Conservation (phyloP, 495 filamentous ascomycete genomes). For the Hypomontagnella monticulosa region DNA sequence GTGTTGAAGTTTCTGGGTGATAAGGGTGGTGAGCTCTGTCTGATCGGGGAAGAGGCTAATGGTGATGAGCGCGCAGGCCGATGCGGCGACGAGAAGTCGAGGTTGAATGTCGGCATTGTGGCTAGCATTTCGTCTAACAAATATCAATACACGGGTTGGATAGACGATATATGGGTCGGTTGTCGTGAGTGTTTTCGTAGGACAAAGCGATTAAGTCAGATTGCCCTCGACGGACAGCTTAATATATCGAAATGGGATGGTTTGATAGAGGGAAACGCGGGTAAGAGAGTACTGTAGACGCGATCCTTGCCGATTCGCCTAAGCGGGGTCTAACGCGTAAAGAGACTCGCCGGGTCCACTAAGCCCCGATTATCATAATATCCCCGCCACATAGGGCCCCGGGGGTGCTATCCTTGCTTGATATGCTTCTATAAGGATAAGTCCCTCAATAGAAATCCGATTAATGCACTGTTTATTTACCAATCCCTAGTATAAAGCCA, state of each 20-base stretch:
- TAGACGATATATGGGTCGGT: not conserved
- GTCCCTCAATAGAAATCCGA: too few relatives aligned
- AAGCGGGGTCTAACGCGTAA: slow-evolving; percentile 38
- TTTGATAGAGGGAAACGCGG: slow-evolving; percentile 29
- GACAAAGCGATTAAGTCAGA: slow-evolving; percentile 4
- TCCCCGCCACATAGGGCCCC: too few relatives aligned
- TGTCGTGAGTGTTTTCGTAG: not conserved
- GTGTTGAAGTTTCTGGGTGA: slow-evolving; percentile 41
- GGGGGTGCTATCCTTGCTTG: too few relatives aligned
- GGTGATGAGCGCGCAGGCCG: slow-evolving; percentile 46
- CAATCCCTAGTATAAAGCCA: not conserved
- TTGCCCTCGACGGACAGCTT: too few relatives aligned
- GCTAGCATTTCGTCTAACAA: slow-evolving; percentile 46
- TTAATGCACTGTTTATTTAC: too few relatives aligned
- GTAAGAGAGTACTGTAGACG: slow-evolving; percentile 23
- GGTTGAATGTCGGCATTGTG: slow-evolving; percentile 45
- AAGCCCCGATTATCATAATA: too few relatives aligned
- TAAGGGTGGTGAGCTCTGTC: slow-evolving; percentile 43
- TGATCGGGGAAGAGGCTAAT: slow-evolving; percentile 48
- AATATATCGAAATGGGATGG: not conserved
- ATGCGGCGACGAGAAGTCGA: slow-evolving; percentile 46
- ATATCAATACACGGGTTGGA: not conserved
- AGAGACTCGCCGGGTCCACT: slow-evolving; percentile 6
- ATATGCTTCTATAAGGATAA: too few relatives aligned
- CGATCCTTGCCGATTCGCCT: slow-evolving; percentile 17